Percentiles rank a stretch among this genome's conserved stretches.
These are phyloP conservation scores for Anisodus tanguticus DNA, from an alignment of 257 asterid species.

Conservation along the genomic window DNA sequence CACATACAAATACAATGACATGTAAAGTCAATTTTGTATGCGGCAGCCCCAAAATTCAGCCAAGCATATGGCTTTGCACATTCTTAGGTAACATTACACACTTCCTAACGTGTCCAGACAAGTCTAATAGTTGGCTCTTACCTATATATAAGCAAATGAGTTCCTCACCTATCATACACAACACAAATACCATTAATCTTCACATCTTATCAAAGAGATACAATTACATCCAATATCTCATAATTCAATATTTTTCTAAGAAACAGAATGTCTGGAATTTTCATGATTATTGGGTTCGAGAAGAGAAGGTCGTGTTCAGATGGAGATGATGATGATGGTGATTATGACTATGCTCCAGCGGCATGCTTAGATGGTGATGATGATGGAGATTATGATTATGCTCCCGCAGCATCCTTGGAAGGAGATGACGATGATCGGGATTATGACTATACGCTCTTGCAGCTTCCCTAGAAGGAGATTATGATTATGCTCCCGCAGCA, in stretches of 20 bases:
- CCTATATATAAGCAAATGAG: not conserved
- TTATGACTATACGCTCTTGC: slow-evolving; percentile 13
- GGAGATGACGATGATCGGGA: not conserved
- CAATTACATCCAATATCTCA: not conserved
- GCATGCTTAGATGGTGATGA: not conserved
- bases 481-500: slow-evolving; percentile 27
- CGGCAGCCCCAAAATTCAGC: slow-evolving; percentile 14
- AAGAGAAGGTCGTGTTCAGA: not conserved
- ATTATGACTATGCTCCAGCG: not conserved
- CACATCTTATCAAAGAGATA: not conserved
- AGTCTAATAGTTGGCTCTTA: not conserved
- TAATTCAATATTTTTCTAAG: not conserved
- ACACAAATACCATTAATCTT: not conserved
- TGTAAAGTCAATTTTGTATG: slow-evolving; percentile 2
- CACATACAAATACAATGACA: not conserved
- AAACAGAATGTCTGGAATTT: not conserved
- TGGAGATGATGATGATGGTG: not conserved
- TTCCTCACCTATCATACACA: not conserved
- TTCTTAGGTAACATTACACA: not conserved
- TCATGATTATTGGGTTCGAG: not conserved
- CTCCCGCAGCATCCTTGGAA: not conserved
- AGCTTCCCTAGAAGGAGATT: not conserved
- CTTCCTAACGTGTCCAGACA: not conserved
- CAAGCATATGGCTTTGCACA: not conserved
- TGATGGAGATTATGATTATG: not conserved